phyloP scores from a whole-genome alignment of 23 red algal species.

The Chondrus crispus region DNA sequence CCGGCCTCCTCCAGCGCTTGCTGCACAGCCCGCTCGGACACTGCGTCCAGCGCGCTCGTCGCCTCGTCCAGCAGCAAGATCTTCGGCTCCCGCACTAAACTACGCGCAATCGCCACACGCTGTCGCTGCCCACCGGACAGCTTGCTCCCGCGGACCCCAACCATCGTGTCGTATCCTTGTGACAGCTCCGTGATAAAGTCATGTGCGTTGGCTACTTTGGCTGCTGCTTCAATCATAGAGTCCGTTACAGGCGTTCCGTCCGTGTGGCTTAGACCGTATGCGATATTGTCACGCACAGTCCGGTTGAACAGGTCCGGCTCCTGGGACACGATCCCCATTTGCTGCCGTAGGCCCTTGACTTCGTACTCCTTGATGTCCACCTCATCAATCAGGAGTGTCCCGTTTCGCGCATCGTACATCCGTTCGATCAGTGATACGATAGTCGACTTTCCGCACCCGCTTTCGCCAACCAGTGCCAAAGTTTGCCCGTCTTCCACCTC shows the following conservation, averaged over 20 bases:
- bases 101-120: constrained; percentile 90
- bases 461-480: constrained; percentile 82
- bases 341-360: constrained; percentile 28
- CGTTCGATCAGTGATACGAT: constrained; percentile 68
- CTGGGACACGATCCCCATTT: constrained; percentile 76
- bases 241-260: constrained; percentile 63
- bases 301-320: constrained; percentile 85
- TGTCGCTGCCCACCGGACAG: constrained; percentile 91
- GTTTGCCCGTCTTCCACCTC: constrained; percentile 75
- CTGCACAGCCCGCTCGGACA: constrained; percentile 79
- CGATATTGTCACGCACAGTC: constrained; percentile 79
- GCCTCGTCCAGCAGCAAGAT: constrained; percentile 87
- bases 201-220: constrained; percentile 73
- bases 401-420: constrained; percentile 79
- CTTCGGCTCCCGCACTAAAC: constrained; percentile 64
- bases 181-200: constrained; percentile 79
- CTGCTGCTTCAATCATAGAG: constrained; percentile 52
- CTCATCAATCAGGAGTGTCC: constrained; percentile 61
- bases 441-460: constrained; percentile 87
- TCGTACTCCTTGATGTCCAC: constrained; percentile 6
- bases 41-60: constrained; percentile 90
- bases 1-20: constrained; percentile 73
- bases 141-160: constrained; percentile 72
- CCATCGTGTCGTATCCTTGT: constrained; percentile 81
- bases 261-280: constrained; percentile 65